Conservation (phyloP, 176 grass and related monocot species). For the Bonia amplexicaulis region DNA sequence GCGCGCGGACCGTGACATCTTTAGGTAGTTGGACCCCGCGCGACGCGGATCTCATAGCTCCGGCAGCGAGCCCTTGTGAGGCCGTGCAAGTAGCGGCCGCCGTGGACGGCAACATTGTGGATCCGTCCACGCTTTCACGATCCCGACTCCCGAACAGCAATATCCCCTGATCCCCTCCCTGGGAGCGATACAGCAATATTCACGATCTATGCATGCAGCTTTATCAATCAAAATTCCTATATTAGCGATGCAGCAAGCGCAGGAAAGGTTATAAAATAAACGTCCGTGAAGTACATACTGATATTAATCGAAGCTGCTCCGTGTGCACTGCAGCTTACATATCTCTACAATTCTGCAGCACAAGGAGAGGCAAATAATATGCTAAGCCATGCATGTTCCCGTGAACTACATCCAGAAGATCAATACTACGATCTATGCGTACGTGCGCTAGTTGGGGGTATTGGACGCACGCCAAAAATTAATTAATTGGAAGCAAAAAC, state of each 20-base stretch:
- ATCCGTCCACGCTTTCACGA: not conserved
- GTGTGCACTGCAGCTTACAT: slow-evolving; percentile 33
- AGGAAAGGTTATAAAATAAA: too few relatives aligned
- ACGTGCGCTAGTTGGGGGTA: too few relatives aligned
- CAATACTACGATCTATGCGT: not conserved
- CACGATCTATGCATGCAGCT: too few relatives aligned
- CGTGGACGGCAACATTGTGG: too few relatives aligned
- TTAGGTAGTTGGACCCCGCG: not conserved
- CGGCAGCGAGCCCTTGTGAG: too few relatives aligned
- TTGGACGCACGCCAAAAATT: not conserved
- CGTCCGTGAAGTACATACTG: too few relatives aligned
- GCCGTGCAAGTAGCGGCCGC: too few relatives aligned
- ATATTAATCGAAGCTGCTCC: slow-evolving; percentile 1
- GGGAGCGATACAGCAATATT: too few relatives aligned
- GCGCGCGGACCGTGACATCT: not conserved
- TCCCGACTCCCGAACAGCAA: not conserved
- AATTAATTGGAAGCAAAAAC: not conserved
- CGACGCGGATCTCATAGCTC: not conserved
- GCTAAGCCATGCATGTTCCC: not conserved
- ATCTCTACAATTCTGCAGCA: slow-evolving; percentile 40
- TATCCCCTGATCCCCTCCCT: too few relatives aligned
- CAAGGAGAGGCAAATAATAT: slow-evolving; percentile 19
- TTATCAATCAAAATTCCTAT: too few relatives aligned
- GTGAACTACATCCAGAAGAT: not conserved
- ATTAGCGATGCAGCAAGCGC: too few relatives aligned